Evolutionary conservation across 1,139 yeast species (phyloP).

Genomic region (Kazachstania sp.): DNA sequence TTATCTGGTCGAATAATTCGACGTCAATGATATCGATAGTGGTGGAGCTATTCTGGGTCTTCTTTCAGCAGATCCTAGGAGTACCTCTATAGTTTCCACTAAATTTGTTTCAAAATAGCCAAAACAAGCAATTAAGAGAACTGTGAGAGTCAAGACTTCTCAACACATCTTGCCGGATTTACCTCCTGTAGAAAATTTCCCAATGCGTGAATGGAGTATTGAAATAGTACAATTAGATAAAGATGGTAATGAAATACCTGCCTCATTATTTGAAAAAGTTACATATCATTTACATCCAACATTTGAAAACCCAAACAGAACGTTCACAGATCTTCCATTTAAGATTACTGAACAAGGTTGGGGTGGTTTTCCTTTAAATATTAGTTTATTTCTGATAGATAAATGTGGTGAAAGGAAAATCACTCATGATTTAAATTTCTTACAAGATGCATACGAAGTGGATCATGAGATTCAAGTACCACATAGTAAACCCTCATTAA

Average conservation of each 20-base stretch:
- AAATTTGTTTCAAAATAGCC: not conserved
- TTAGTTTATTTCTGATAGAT: conserved; percentile 69
- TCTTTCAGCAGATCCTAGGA: not conserved
- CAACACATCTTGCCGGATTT: conserved; percentile 77
- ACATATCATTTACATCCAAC: conserved; percentile 94
- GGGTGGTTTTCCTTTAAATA: conserved; percentile 94
- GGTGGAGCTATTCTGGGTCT: too few relatives aligned
- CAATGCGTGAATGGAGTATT: conserved; percentile 93
- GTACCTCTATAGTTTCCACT: not conserved
- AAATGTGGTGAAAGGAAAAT: conserved; percentile 82
- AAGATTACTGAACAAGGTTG: conserved; percentile 89
- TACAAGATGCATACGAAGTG: conserved; percentile 62
- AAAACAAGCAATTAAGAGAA: conserved; percentile 57
- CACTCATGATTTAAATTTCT: conserved; percentile 82
- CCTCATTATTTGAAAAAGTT: conserved; percentile 81
- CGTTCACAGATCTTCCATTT: conserved; percentile 80
- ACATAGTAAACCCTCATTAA: conserved; percentile 56
- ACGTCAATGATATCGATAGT: too few relatives aligned
- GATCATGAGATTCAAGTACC: conserved; percentile 76
- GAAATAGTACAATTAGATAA: conserved; percentile 67
- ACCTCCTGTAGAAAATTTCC: conserved; percentile 85
- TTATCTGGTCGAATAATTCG: too few relatives aligned
- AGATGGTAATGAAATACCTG: conserved; percentile 78
- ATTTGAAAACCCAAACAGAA: conserved; percentile 85
- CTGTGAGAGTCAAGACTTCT: conserved; percentile 78